Conservation (phyloP, 768 basidiomycete species). For the Tylopilus felleus region DNA sequence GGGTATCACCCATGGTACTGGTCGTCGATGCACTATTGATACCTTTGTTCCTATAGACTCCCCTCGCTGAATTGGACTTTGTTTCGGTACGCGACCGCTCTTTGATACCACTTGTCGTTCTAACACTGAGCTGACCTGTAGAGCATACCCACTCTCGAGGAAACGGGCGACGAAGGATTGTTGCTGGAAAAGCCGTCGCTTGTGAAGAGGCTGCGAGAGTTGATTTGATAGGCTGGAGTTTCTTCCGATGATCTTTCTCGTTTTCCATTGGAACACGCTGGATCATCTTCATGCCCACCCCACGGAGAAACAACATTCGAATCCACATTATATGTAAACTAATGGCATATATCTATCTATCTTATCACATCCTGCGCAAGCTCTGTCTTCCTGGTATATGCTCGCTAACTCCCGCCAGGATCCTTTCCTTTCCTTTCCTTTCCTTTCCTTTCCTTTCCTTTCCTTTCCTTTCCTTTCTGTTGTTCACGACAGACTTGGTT, state of each 20-base stretch:
- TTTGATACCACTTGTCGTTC: neutral
- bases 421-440: too few relatives aligned
- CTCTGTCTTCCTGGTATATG: too few relatives aligned
- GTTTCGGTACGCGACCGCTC: slow-evolving; percentile 45
- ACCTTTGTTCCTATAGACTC: neutral
- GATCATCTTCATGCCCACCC: neutral
- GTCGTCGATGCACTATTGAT: neutral
- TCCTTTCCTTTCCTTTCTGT: too few relatives aligned
- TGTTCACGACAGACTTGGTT: too few relatives aligned
- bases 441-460: too few relatives aligned
- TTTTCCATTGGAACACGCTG: neutral
- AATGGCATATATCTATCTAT: too few relatives aligned
- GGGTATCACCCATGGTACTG: neutral
- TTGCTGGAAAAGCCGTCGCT: slow-evolving; percentile 10
- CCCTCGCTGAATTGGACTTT: slow-evolving; percentile 61
- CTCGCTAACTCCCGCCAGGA: too few relatives aligned
- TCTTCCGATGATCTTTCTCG: neutral
- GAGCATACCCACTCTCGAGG: slow-evolving; percentile 67
- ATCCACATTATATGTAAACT: too few relatives aligned
- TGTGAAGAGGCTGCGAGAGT: neutral
- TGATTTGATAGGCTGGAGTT: slow-evolving; percentile 4
- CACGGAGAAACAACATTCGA: too few relatives aligned
- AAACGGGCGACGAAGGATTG: slow-evolving; percentile 48
- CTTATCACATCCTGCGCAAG: too few relatives aligned
- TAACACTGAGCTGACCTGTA: slow-evolving; percentile 20